phyloP scores from a whole-genome alignment of 352 stramenopile species.

The Pythium biforme region DNA sequence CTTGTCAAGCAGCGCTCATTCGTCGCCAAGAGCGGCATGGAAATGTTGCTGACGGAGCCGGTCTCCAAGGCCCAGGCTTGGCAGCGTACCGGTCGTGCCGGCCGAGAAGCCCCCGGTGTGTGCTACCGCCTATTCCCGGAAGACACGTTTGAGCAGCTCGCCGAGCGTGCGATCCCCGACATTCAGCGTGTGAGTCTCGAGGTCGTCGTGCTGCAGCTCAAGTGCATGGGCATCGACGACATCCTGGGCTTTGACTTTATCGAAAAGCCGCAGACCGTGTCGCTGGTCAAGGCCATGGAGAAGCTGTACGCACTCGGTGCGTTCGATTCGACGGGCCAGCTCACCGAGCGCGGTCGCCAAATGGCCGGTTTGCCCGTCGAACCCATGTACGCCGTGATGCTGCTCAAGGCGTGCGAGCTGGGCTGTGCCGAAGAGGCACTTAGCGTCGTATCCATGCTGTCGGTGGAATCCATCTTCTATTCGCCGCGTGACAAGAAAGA shows the following conservation, averaged over 20 bases:
- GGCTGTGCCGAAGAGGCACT: constrained; percentile 81
- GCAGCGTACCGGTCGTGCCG: constrained; percentile 88
- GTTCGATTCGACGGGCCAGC: constrained; percentile 55
- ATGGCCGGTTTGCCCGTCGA: constrained; percentile 88
- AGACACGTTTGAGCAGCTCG: constrained; percentile 82
- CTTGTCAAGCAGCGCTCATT: constrained; percentile 89
- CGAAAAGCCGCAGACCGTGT: constrained; percentile 75
- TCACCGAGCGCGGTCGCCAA: constrained; percentile 72
- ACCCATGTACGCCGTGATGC: constrained; percentile 88
- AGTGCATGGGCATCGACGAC: constrained; percentile 84
- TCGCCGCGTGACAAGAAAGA: constrained; percentile 83
- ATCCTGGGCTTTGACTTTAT: constrained; percentile 90
- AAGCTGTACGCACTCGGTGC: constrained; percentile 79
- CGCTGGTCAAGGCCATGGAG: constrained; percentile 78
- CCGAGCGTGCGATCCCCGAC: constrained; percentile 70
- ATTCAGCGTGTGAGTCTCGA: constrained; percentile 87
- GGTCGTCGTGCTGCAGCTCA: constrained; percentile 82
- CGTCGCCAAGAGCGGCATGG: constrained; percentile 85
- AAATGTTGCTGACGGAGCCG: constrained; percentile 84
- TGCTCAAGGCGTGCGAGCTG: constrained; percentile 78
- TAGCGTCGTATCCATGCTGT: constrained; percentile 88
- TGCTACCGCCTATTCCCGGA: constrained; percentile 86
- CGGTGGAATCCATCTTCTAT: constrained; percentile 89
- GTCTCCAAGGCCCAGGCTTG: constrained; percentile 90
- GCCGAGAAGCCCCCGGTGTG: constrained; percentile 75